phyloP scores from a whole-genome alignment of 192 early-diverging fungal species.

The Podila horticola region DNA sequence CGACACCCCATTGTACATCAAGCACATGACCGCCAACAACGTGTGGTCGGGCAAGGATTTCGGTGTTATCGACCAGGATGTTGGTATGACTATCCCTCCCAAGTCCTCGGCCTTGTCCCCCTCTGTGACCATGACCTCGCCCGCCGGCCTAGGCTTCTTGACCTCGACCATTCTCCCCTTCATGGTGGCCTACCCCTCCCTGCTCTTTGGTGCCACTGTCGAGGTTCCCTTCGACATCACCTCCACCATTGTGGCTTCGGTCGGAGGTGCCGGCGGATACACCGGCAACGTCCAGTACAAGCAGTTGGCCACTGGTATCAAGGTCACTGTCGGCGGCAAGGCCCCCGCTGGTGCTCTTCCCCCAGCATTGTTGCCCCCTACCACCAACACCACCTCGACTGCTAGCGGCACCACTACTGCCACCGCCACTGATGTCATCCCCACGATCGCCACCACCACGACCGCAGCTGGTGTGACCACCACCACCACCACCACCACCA shows the following conservation, averaged over 20 bases:
- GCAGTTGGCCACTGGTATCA: slow-evolving; percentile 19
- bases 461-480: neutral
- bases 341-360: slow-evolving; percentile 1
- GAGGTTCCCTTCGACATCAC: slow-evolving; percentile 32
- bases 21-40: slow-evolving; percentile 51
- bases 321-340: slow-evolving; percentile 11
- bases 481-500: neutral
- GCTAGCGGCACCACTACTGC: neutral
- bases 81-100: slow-evolving; percentile 46
- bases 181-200: slow-evolving; percentile 14
- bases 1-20: slow-evolving; percentile 56
- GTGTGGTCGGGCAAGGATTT: slow-evolving; percentile 53
- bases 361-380: neutral
- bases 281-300: slow-evolving; percentile 29
- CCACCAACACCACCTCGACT: neutral
- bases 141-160: slow-evolving; percentile 26
- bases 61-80: slow-evolving; percentile 57
- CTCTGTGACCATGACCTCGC: slow-evolving; percentile 22
- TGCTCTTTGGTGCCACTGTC: slow-evolving; percentile 7
- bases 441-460: neutral
- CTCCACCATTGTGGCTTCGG: slow-evolving; percentile 15
- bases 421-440: neutral
- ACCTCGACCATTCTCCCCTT: slow-evolving; percentile 15
- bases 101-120: slow-evolving; percentile 24
- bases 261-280: slow-evolving; percentile 35